Percentiles rank a stretch among this genome's conserved stretches.
Conservation (phyloP, 2,329 filamentous ascomycete species). For the Nothophoma quercina region DNA sequence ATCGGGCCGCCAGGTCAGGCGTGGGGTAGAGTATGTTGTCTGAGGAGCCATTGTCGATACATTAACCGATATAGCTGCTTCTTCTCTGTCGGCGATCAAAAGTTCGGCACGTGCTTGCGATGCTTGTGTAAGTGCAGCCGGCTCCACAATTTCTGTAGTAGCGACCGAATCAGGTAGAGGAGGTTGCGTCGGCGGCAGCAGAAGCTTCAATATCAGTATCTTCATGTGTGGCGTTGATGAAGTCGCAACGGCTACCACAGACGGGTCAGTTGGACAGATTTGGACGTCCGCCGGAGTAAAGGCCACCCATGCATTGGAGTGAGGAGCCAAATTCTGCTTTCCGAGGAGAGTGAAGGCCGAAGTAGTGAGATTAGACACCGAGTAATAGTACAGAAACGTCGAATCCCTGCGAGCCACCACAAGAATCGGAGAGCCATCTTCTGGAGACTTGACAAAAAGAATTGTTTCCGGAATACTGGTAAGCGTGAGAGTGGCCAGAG, state of each 20-base stretch:
- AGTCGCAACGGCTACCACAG: conserved; percentile 66
- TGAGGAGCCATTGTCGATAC: conserved; percentile 69
- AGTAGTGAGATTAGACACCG: conserved; percentile 32
- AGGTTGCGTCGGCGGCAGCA: conserved; percentile 55
- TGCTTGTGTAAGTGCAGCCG: conserved; percentile 54
- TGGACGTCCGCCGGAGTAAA: conserved; percentile 68
- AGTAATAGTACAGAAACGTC: conserved; percentile 66
- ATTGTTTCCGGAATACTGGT: conserved; percentile 66
- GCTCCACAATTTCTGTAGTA: conserved; percentile 6
- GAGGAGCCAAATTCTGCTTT: conserved; percentile 67
- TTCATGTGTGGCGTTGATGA: conserved; percentile 69
- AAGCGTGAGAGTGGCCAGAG: conserved; percentile 53
- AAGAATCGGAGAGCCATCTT: conserved; percentile 56
- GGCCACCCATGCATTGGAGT: conserved; percentile 69
- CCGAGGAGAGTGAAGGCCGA: conserved; percentile 53
- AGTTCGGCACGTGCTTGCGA: conserved; percentile 61
- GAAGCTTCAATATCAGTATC: conserved; percentile 64
- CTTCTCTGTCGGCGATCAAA: conserved; percentile 63
- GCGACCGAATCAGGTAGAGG: conserved; percentile 6
- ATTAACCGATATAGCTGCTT: conserved; percentile 67
- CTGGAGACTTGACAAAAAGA: conserved; percentile 60
- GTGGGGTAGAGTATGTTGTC: conserved; percentile 69
- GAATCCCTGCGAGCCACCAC: conserved; percentile 65
- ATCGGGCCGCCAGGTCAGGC: conserved; percentile 67
- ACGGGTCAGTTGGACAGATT: conserved; percentile 62